Evolutionary conservation across 768 basidiomycete genomes (phyloP), one percentile per base, ranked within the genome.

Genomic region (Pleurotus cornucopiae): DNA sequence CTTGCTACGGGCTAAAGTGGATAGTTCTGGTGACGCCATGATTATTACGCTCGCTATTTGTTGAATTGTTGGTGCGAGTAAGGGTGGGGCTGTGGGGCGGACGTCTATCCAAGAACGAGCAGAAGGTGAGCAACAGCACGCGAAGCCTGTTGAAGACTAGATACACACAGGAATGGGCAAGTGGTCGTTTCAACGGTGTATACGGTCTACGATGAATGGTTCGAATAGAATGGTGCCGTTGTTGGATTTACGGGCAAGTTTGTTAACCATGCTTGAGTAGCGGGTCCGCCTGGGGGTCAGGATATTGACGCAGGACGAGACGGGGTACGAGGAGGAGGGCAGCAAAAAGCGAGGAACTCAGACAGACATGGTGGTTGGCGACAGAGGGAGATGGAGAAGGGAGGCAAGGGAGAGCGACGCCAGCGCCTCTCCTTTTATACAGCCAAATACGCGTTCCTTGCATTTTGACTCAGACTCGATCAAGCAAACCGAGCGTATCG

Each of bases 201-300:
- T 91, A 71, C 89, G 89, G 73, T 90, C 83, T 71, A 89, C 89
- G 72, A 89, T 86, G 77, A 88, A 84, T 59, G 89, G 89, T 77
- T 90, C 89, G 71, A 91, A 91, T 67, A 90, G 82, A 58, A 90
- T 81, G 73, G 88, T 86, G 78, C 89, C 88, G 87, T 89, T 86
- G 79, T 85, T 88, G 68, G 86, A 85, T 72, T 78, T 85, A 63
- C 86, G 88, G 68, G 84, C 76, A 69, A 85, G 84, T 84, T 84
- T 89, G 77, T 89, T 85, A 79, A 90, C 86, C 89, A 91, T 92
- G 78, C 72, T 74, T 71, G 74, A 66, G 68, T 58, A 51, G 60
- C 65, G 64, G 62, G 57, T 67, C 64, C 55, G 71, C 71, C 72
- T 71, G 72, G 66, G 60, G 69, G 69, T 65, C 71, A 68, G 64